These are phyloP conservation scores for Teunomyces kruisii DNA, from an alignment of 805 yeast genomes.

Conservation along the genomic window DNA sequence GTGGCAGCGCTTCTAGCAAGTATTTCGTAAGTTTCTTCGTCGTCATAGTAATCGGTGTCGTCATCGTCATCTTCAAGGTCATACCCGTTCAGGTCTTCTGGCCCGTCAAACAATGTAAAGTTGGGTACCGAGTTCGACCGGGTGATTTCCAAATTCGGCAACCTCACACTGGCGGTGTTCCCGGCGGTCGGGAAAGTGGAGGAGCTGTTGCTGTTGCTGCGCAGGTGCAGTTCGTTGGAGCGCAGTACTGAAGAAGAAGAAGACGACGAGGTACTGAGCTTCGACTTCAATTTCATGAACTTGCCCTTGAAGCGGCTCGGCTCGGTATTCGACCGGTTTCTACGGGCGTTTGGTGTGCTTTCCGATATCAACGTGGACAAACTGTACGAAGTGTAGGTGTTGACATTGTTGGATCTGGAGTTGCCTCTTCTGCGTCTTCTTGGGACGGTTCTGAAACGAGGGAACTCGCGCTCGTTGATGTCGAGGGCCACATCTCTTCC, in stretches of 20 bases:
- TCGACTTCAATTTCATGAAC: constrained; percentile 22
- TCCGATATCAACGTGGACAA: constrained; percentile 5
- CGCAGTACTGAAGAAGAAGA: not conserved
- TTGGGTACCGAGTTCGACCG: constrained; percentile 5
- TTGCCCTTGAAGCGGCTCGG: constrained; percentile 20
- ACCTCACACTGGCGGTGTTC: not conserved
- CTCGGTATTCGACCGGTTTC: constrained; percentile 18
- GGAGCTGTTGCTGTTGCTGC: not conserved
- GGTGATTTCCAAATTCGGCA: constrained; percentile 4
- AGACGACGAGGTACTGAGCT: constrained; percentile 12
- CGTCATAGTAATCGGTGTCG: constrained; percentile 14
- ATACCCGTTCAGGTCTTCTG: not conserved
- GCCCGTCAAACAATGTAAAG: constrained; percentile 4
- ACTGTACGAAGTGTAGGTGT: constrained; percentile 6
- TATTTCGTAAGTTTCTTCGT: constrained; percentile 8
- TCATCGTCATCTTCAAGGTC: constrained; percentile 5
- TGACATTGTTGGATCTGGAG: not conserved
- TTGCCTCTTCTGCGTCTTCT: constrained; percentile 55
- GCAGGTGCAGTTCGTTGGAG: not conserved
- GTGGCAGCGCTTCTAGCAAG: constrained; percentile 5
- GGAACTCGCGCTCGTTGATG: constrained; percentile 65
- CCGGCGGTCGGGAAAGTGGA: not conserved
- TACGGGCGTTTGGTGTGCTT: not conserved
- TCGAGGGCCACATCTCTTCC: constrained; percentile 85
- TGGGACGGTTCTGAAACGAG: constrained; percentile 79